Percentiles rank a stretch among this genome's conserved stretches.
Evolutionary conservation across 2,329 filamentous ascomycete species (phyloP).

Genomic region (Cyclaneusma minus): DNA sequence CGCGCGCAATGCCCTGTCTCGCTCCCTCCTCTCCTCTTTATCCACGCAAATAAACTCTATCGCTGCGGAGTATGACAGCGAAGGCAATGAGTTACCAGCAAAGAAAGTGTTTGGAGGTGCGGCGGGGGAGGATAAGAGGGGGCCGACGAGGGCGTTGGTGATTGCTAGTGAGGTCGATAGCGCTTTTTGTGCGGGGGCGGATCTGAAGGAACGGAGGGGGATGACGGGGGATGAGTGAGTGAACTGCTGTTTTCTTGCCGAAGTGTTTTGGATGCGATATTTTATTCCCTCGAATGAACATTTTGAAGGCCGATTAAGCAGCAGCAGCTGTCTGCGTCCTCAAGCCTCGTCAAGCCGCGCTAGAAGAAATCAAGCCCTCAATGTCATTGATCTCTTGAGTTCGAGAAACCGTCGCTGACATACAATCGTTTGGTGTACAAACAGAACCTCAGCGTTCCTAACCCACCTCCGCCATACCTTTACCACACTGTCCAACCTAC

Average conservation of each 20-base stretch:
- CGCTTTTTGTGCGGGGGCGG: slow-evolving; percentile 87
- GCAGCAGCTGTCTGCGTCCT: no score
- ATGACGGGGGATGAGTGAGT: slow-evolving; percentile 76
- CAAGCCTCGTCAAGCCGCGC: no score
- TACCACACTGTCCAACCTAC: slow-evolving; percentile 54
- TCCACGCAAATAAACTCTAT: slow-evolving; percentile 58
- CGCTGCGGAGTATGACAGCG: slow-evolving; percentile 40
- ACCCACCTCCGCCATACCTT: slow-evolving; percentile 62
- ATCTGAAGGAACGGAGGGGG: slow-evolving; percentile 71
- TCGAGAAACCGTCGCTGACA: slow-evolving; percentile 2
- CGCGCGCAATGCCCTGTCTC: slow-evolving; percentile 84
- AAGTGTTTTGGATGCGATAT: slow-evolving; percentile 1
- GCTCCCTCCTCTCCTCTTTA: slow-evolving; percentile 56
- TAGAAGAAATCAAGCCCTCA: no score
- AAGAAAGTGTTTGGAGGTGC: slow-evolving; percentile 27
- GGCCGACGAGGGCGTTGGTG: slow-evolving; percentile 64
- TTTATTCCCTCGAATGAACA: slow-evolving; percentile 2
- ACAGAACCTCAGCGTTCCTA: slow-evolving; percentile 68
- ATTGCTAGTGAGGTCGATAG: slow-evolving; percentile 73
- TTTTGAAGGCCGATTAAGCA: no score
- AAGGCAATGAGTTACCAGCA: slow-evolving; percentile 33
- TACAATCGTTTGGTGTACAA: no score
- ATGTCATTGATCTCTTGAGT: not conserved
- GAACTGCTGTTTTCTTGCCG: no score
- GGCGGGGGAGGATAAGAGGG: slow-evolving; percentile 27